Percentiles rank a stretch among this genome's conserved stretches.
phyloP scores from a whole-genome alignment of 1,284 basidiomycete genomes.

The Chalciporus piperatoides region DNA sequence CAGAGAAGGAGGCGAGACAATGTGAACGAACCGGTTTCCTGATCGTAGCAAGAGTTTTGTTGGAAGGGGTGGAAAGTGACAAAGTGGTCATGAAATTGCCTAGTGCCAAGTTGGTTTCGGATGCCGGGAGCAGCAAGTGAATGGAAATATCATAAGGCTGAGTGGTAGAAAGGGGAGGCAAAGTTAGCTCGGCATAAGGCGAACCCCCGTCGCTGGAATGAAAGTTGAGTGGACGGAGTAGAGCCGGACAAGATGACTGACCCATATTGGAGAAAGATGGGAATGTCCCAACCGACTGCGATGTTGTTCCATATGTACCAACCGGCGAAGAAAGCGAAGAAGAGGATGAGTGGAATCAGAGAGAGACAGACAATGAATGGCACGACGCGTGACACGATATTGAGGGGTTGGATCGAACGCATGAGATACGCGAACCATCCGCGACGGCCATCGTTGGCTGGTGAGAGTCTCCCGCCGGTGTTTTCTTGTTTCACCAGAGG shows the following conservation, averaged over 20 bases:
- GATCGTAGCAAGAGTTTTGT: constrained; percentile 54
- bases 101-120: constrained; percentile 62
- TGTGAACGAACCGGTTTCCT: constrained; percentile 59
- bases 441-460: background rate
- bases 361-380: constrained; percentile 57
- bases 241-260: constrained; percentile 34
- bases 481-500: constrained; percentile 23
- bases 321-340: constrained; percentile 61
- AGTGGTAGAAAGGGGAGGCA: constrained; percentile 49
- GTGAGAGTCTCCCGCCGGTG: constrained; percentile 6
- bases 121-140: constrained; percentile 60
- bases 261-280: constrained; percentile 74
- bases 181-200: constrained; percentile 54
- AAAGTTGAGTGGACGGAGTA: constrained; percentile 6
- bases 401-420: constrained; percentile 45
- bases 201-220: constrained; percentile 51
- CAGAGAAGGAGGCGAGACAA: background rate
- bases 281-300: constrained; percentile 62
- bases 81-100: constrained; percentile 79
- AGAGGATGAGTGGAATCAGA: constrained; percentile 57
- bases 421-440: constrained; percentile 27
- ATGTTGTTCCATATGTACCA: constrained; percentile 67
- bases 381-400: constrained; percentile 52
- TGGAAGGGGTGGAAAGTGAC: constrained; percentile 51
- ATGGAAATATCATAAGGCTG: constrained; percentile 72